These are phyloP conservation scores for Mycena polygramma DNA, from an alignment of 768 basidiomycete species.

Conservation along the genomic window DNA sequence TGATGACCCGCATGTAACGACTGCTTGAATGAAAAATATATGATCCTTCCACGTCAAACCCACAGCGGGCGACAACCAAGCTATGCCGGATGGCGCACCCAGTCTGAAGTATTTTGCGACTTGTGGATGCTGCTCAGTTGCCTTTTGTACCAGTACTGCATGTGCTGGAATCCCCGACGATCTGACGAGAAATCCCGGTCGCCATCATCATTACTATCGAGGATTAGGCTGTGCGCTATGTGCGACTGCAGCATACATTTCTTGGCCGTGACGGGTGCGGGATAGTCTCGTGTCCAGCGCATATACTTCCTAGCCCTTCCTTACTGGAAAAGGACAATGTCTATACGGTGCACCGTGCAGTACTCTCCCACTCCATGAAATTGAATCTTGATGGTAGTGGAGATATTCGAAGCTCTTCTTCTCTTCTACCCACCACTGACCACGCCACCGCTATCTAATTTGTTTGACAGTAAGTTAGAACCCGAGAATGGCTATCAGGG, in stretches of 20 bases:
- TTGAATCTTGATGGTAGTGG: conserved; percentile 13
- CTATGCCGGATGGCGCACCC: neutral
- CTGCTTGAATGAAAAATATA: neutral
- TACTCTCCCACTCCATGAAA: conserved; percentile 17
- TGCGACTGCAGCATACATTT: no score
- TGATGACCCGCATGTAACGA: neutral
- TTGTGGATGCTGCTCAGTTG: conserved; percentile 16
- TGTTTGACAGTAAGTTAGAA: conserved; percentile 18
- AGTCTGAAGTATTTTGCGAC: neutral
- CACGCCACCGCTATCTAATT: conserved; percentile 26
- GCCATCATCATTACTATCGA: no score
- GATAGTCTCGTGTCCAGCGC: no score
- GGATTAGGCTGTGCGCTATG: no score
- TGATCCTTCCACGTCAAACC: neutral
- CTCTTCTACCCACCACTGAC: no score
- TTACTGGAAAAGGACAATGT: conserved; percentile 34
- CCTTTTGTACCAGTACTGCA: neutral
- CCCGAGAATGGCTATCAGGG: no score
- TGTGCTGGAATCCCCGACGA: neutral
- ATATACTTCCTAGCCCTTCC: conserved; percentile 18
- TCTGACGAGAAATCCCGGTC: neutral
- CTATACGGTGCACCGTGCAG: conserved; percentile 23
- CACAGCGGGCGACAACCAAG: neutral
- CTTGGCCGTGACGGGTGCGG: no score
- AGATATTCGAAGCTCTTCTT: no score